Evolutionary conservation across 108 stramenopile genomes (phyloP).

Genomic region (Parietichytrium sp.): DNA sequence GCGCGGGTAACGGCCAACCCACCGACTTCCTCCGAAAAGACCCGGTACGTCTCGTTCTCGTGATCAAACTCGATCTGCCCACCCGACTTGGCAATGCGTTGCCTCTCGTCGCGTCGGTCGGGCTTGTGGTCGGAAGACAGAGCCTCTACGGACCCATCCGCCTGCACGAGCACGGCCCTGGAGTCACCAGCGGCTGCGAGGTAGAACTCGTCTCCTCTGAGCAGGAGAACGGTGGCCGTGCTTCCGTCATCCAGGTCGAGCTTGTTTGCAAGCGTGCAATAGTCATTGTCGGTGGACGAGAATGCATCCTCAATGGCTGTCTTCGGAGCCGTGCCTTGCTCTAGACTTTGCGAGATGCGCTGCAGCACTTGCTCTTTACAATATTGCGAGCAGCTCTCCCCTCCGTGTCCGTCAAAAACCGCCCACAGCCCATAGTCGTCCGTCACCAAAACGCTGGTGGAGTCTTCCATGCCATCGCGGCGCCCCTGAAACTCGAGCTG

Average conservation of each 20-base stretch:
- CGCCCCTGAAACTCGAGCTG: conserved; percentile 21
- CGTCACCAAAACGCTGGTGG: neutral
- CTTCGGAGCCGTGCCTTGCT: neutral
- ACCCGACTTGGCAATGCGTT: conserved; percentile 41
- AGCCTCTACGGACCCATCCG: neutral
- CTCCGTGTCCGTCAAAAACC: conserved; percentile 24
- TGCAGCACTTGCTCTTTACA: neutral
- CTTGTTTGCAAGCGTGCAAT: neutral
- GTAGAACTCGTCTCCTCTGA: neutral
- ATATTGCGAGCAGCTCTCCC: neutral
- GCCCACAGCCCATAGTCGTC: neutral
- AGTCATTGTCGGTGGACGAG: conserved; percentile 18
- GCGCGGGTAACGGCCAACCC: conserved; percentile 56
- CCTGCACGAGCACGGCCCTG: conserved; percentile 47
- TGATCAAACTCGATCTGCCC: conserved; percentile 45
- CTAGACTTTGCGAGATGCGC: neutral
- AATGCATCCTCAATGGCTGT: conserved; percentile 13
- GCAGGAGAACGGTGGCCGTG: conserved; percentile 44
- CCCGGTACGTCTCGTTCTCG: conserved; percentile 47
- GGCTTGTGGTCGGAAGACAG: conserved; percentile 58
- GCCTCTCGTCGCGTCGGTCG: conserved; percentile 43
- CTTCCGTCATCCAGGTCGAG: conserved; percentile 49
- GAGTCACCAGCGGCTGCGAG: conserved; percentile 57
- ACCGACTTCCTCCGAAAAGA: conserved; percentile 43
- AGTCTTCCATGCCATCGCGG: conserved; percentile 26